A percentile compares a stretch with the other conserved stretches of the same genome.
phyloP scores from a whole-genome alignment of 2,329 filamentous ascomycete genomes.

The Phyllosticta paracitricarpa region DNA sequence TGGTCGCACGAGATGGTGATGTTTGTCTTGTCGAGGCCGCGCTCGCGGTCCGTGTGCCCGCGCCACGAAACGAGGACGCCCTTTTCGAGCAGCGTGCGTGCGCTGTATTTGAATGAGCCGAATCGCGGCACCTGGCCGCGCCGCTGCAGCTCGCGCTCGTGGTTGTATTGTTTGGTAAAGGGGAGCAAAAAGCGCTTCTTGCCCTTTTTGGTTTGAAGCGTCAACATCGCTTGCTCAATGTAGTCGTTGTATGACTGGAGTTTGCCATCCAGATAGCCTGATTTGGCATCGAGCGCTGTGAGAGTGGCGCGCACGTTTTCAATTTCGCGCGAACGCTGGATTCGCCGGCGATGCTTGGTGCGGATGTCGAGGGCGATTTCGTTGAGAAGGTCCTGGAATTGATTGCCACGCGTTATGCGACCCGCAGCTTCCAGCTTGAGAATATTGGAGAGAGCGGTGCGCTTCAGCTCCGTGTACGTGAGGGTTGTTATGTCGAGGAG shows the following conservation, averaged over 20 bases:
- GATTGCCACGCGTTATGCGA: slow-evolving; percentile 75
- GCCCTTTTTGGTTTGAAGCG: slow-evolving; percentile 91
- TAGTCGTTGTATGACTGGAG: slow-evolving; percentile 98
- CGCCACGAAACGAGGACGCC: slow-evolving; percentile 90
- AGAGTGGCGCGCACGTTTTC: slow-evolving; percentile 73
- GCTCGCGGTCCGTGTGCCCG: slow-evolving; percentile 55
- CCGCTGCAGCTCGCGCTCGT: slow-evolving; percentile 89
- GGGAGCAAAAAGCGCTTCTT: slow-evolving; percentile 91
- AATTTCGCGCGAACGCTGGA: slow-evolving; percentile 84
- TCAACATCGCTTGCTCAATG: slow-evolving; percentile 96
- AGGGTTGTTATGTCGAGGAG: slow-evolving; percentile 83
- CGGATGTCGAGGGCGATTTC: slow-evolving; percentile 94
- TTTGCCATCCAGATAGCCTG: slow-evolving; percentile 85
- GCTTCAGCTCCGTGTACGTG: slow-evolving; percentile 86
- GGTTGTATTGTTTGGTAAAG: slow-evolving; percentile 98
- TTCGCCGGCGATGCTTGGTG: slow-evolving; percentile 85
- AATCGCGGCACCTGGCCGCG: slow-evolving; percentile 93
- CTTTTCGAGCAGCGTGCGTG: slow-evolving; percentile 79
- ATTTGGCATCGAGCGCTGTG: slow-evolving; percentile 70
- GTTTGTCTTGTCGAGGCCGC: slow-evolving; percentile 86
- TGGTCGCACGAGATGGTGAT: slow-evolving; percentile 90
- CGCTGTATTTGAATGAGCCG: slow-evolving; percentile 94
- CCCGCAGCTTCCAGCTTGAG: slow-evolving; percentile 78
- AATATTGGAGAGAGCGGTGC: slow-evolving; percentile 87
- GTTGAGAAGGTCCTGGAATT: slow-evolving; percentile 96